Evolutionary conservation across 345 rosid genomes (phyloP).

Genomic region (Anacardium occidentale): DNA sequence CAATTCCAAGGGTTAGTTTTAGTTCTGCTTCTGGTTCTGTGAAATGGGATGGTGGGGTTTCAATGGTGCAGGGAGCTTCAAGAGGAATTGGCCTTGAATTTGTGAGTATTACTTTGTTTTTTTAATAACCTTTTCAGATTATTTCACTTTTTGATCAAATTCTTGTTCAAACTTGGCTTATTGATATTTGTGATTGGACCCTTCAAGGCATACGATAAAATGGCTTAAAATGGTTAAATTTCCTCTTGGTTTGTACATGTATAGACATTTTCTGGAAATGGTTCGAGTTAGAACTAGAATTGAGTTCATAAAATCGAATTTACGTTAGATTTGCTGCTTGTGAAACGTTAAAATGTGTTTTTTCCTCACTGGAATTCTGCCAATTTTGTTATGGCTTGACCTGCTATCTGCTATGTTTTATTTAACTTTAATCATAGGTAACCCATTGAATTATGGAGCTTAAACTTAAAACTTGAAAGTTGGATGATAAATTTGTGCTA

Average conservation of each 20-base stretch:
- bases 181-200: not conserved
- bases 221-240: too few relatives aligned
- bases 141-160: not conserved
- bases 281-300: not conserved
- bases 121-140: not conserved
- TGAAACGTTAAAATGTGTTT: not conserved
- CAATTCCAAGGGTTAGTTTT: constrained; percentile 24
- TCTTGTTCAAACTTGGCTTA: not conserved
- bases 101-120: constrained; percentile 38
- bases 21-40: constrained; percentile 33
- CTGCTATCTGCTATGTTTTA: not conserved
- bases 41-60: constrained; percentile 73
- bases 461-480: not conserved
- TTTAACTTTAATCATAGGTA: not conserved
- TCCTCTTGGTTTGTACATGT: not conserved
- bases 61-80: constrained; percentile 93
- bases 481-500: too few relatives aligned
- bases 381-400: not conserved
- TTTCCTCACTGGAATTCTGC: not conserved
- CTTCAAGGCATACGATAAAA: not conserved
- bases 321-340: not conserved
- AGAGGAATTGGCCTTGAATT: constrained; percentile 91
- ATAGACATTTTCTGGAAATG: not conserved
- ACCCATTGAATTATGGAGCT: not conserved
- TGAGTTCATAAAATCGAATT: not conserved